These are phyloP conservation scores for Corylus avellana DNA, from an alignment of 306 rosid species.

Conservation along the genomic window DNA sequence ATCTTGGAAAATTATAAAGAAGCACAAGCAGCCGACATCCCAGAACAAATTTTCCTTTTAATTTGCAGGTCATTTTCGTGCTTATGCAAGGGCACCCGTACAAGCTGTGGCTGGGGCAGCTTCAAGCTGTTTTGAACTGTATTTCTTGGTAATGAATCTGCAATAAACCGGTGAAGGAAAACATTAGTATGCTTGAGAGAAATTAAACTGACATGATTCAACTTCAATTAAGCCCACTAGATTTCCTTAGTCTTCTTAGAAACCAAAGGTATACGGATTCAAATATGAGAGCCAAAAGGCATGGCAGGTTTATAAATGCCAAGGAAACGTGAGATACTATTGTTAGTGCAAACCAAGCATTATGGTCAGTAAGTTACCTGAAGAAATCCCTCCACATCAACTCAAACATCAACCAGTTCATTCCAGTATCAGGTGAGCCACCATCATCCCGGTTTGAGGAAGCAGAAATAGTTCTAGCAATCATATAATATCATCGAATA, in stretches of 20 bases:
- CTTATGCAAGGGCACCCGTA: constrained; percentile 74
- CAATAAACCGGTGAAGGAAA: constrained; percentile 16
- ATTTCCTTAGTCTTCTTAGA: not conserved
- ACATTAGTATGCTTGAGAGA: not conserved
- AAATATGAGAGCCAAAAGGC: not conserved
- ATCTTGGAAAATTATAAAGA: constrained; percentile 13
- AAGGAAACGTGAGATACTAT: not conserved
- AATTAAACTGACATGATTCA: constrained; percentile 1
- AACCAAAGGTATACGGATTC: not conserved
- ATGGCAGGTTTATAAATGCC: not conserved
- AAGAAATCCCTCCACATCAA: constrained; percentile 98
- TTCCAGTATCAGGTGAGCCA: constrained; percentile 55
- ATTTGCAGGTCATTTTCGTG: constrained; percentile 19
- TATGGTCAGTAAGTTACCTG: constrained; percentile 53
- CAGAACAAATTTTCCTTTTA: constrained; percentile 18
- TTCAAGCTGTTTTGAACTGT: constrained; percentile 69
- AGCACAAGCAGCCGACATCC: constrained; percentile 30
- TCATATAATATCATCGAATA: constrained; percentile 10
- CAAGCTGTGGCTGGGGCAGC: constrained; percentile 74
- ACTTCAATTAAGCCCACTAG: not conserved
- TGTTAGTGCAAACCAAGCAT: not conserved
- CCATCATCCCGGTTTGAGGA: constrained; percentile 55
- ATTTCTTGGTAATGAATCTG: constrained; percentile 91
- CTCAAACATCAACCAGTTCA: constrained; percentile 89
- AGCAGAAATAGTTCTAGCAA: constrained; percentile 52